phyloP scores from a whole-genome alignment of 495 filamentous ascomycete genomes.

The Tuber brumale region DNA sequence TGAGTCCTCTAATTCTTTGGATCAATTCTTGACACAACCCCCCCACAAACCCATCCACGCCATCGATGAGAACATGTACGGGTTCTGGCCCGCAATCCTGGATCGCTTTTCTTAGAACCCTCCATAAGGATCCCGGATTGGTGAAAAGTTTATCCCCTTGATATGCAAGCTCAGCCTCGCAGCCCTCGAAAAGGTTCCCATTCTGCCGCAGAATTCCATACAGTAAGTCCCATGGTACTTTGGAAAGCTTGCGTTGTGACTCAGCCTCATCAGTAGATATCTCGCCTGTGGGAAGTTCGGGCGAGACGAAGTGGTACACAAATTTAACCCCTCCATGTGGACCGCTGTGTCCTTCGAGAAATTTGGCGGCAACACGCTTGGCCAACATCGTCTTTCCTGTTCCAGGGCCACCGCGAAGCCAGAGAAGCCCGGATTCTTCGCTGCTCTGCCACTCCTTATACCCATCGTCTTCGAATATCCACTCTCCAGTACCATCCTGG shows the following conservation, averaged over 20 bases:
- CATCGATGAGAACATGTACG: not conserved
- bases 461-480: not conserved
- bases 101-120: not conserved
- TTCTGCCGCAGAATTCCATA: not conserved
- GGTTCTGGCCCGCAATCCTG: accelerated
- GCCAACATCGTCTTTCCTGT: not conserved
- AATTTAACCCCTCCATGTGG: not conserved
- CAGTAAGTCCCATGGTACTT: not conserved
- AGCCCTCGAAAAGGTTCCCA: not conserved
- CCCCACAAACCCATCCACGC: not conserved
- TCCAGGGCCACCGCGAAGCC: not conserved
- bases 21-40: not conserved
- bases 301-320: not conserved
- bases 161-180: not conserved
- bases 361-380: not conserved
- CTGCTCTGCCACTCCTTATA: not conserved
- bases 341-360: not conserved
- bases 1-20: not conserved
- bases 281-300: not conserved
- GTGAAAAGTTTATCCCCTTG: not conserved
- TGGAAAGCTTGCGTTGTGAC: not conserved
- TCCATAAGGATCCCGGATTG: not conserved
- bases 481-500: not conserved
- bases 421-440: not conserved
- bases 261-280: not conserved